These are phyloP conservation scores for Aspergillus candidus DNA, from an alignment of 2,329 filamentous ascomycete species.

Conservation along the genomic window DNA sequence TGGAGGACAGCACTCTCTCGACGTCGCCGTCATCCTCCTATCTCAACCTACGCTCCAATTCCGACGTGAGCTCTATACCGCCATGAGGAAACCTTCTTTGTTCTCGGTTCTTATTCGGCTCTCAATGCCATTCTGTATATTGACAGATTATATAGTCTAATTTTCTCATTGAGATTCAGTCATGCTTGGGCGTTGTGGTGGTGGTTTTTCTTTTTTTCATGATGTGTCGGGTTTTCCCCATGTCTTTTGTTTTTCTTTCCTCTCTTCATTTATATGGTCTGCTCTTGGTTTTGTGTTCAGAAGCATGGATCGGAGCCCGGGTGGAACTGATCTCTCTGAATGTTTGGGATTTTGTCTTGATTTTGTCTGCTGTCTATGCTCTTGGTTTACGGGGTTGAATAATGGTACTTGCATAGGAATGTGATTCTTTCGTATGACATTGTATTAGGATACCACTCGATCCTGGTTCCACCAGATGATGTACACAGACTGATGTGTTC, in stretches of 20 bases:
- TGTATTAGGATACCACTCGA: too few species aligned
- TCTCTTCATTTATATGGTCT: slow-evolving; percentile 1
- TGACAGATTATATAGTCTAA: too few species aligned
- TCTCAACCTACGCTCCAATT: slow-evolving; percentile 15
- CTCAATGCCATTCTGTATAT: too few species aligned
- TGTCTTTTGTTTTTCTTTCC: slow-evolving; percentile 6
- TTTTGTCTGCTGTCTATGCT: slow-evolving; percentile 10
- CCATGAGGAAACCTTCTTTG: too few species aligned
- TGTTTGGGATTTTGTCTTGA: slow-evolving; percentile 3
- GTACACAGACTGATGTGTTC: too few species aligned
- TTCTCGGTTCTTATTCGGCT: too few species aligned
- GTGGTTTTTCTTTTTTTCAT: neutral
- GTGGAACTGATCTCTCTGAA: slow-evolving; percentile 12
- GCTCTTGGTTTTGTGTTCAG: slow-evolving; percentile 13
- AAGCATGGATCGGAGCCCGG: slow-evolving; percentile 26
- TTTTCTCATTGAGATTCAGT: too few species aligned
- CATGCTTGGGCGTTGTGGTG: too few species aligned
- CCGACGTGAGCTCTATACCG: slow-evolving; percentile 6
- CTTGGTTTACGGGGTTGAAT: slow-evolving; percentile 5
- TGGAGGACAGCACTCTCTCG: slow-evolving; percentile 12
- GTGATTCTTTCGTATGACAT: neutral
- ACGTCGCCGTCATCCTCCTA: slow-evolving; percentile 26
- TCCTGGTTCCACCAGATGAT: too few species aligned
- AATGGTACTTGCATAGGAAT: slow-evolving; percentile 5
- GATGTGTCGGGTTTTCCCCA: neutral